These are phyloP conservation scores for Suillus fuscotomentosus DNA, from an alignment of 768 basidiomycete genomes.

Conservation along the genomic window DNA sequence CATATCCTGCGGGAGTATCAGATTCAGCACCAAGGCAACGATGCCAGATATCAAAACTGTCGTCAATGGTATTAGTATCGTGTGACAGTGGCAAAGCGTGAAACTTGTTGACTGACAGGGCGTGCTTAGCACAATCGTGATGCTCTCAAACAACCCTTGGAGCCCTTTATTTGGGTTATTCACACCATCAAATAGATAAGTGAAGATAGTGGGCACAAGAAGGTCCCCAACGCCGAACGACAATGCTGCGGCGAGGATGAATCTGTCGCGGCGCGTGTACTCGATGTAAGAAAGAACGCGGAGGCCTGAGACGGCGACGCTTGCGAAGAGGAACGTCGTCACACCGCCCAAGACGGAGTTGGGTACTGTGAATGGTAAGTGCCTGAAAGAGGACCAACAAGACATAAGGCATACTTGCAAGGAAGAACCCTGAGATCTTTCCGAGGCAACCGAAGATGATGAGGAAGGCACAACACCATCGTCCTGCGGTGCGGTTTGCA, in stretches of 20 bases:
- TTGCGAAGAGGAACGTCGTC: conserved; percentile 84
- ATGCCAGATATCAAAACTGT: conserved; percentile 58
- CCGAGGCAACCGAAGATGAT: conserved; percentile 79
- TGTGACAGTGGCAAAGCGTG: not conserved
- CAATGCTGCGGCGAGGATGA: conserved; percentile 67
- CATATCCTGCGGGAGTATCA: conserved; percentile 46
- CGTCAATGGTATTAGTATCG: not conserved
- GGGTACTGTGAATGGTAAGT: conserved; percentile 46
- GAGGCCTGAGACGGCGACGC: conserved; percentile 67
- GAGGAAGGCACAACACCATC: conserved; percentile 78
- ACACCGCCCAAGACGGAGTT: conserved; percentile 82
- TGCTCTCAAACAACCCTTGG: conserved; percentile 69
- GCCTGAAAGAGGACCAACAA: not conserved
- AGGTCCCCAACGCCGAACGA: conserved; percentile 73
- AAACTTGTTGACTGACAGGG: conserved; percentile 57
- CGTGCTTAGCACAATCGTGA: conserved; percentile 77
- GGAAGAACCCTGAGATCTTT: conserved; percentile 81
- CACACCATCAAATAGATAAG: conserved; percentile 68
- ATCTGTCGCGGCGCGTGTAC: conserved; percentile 65
- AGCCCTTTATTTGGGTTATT: conserved; percentile 50
- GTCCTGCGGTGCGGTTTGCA: conserved; percentile 75
- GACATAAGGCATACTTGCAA: conserved; percentile 50
- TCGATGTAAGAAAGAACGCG: conserved; percentile 61
- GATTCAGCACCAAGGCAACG: conserved; percentile 56
- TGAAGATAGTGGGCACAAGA: conserved; percentile 62